Base-by-base conservation (phyloP, 768 basidiomycete species). In the Boletus rubropictus region DNA sequence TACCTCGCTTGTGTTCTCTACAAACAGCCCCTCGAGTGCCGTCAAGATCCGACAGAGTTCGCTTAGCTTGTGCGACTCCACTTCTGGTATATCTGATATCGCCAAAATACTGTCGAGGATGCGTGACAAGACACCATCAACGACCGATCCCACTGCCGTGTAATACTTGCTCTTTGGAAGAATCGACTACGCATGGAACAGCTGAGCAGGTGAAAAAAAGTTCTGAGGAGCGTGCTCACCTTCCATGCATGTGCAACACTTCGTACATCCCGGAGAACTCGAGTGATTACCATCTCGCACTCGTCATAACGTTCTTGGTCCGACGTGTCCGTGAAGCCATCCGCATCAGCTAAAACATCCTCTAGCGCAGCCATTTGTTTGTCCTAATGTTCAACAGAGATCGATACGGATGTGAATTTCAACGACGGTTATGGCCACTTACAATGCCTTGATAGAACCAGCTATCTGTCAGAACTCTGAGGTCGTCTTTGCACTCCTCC, bases 11-110 rank as follows among this genome's bases (percentile, higher is more conserved):
- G 73, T 73, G 56, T 81, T 76, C 48, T 85, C 81, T 22, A 81
- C 75, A 58, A 94, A 96, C 20, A 93, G 62, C 3, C 81, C 85
- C 60, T 96, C 93, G 38, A 95, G 64, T 4, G 86, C 78, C 47
- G 82, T 79, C 42, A 96, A 63, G 25, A 90, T 82, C 40, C 80
- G 76, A 64, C 90, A 89, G 2, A 95, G 74, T 60, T 93, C 89
- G 56, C 84, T 84, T 37, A 96, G 68, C 41, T 81, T 75, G 54
- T 86, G 84, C 2, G 91, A 94, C 57, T 96, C 94, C 8, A 82
- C 71, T 55, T 88, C 91, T 0, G 93, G 82, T 51, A 97, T 96
- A 64, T 97, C 94, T 5, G 78, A 73, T 37, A 96, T 69, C 1
- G 79, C 79, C 29, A 94, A 70, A 17, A 96, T 74, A 57, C 89